A percentile compares a stretch with the other conserved stretches of the same genome.
Conservation (phyloP, 2,329 filamentous ascomycete species). For the Exophiala sideris region DNA sequence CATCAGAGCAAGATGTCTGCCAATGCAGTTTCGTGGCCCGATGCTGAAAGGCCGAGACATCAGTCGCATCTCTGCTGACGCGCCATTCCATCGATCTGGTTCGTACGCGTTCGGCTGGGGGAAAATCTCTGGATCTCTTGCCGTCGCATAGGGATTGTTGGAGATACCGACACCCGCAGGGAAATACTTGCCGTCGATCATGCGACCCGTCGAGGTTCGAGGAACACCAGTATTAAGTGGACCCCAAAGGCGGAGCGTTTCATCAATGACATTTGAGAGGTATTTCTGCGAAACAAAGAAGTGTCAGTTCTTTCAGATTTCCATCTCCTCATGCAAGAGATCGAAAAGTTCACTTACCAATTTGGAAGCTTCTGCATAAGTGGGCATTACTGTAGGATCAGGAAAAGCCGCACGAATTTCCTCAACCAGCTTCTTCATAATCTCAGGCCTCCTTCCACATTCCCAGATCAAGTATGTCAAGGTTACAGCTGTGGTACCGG, state of each 20-base stretch:
- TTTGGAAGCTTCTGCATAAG: slow-evolving; percentile 3
- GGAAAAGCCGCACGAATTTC: slow-evolving; percentile 40
- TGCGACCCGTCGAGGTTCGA: slow-evolving; percentile 46
- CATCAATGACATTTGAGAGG: slow-evolving; percentile 55
- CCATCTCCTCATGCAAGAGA: too few species aligned
- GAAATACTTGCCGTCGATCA: slow-evolving; percentile 33
- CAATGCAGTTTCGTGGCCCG: slow-evolving; percentile 37
- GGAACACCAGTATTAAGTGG: slow-evolving; percentile 57
- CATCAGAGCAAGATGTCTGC: slow-evolving; percentile 28
- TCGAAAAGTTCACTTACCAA: slow-evolving; percentile 3
- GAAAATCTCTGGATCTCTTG: slow-evolving; percentile 34
- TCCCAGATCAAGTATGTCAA: slow-evolving; percentile 49
- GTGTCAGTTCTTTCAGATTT: too few species aligned
- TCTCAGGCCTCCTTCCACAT: slow-evolving; percentile 26
- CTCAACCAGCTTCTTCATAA: slow-evolving; percentile 44
- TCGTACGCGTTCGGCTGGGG: slow-evolving; percentile 31
- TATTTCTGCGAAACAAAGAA: slow-evolving; percentile 34
- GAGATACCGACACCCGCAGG: slow-evolving; percentile 33
- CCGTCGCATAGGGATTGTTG: slow-evolving; percentile 32
- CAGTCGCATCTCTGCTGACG: slow-evolving; percentile 42
- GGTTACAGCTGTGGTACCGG: slow-evolving; percentile 51
- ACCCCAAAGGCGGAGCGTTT: slow-evolving; percentile 56
- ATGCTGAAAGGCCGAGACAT: slow-evolving; percentile 36
- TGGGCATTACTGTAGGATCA: slow-evolving; percentile 34
- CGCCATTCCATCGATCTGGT: slow-evolving; percentile 36